Conservation (phyloP, 148 eudicot species). For the Camellia sinensis region DNA sequence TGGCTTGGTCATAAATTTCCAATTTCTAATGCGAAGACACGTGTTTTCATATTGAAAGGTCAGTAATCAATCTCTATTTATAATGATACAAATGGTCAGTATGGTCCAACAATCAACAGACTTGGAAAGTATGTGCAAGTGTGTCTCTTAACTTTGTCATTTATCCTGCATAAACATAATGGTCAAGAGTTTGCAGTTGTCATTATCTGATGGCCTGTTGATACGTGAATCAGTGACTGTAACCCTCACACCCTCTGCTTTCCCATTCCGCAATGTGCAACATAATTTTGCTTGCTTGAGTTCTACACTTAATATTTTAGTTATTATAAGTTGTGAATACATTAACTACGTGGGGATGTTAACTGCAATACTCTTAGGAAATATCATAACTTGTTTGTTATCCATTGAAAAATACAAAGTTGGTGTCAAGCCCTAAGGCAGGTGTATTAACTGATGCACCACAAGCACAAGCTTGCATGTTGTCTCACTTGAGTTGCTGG, state of each 20-base stretch:
- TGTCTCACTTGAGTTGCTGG: neutral
- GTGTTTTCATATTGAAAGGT: slow-evolving; percentile 95
- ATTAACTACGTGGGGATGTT: neutral
- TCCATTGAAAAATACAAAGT: neutral
- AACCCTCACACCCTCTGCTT: slow-evolving; percentile 9
- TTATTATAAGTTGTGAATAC: neutral
- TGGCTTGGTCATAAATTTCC: slow-evolving; percentile 94
- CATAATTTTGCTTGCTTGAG: neutral
- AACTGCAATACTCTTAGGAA: neutral
- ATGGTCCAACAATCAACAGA: neutral
- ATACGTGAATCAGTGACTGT: neutral
- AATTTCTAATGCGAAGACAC: slow-evolving; percentile 89
- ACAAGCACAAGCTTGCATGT: neutral
- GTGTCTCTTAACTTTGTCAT: slow-evolving; percentile 12
- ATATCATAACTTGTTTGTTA: too few relatives aligned
- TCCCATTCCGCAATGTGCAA: neutral
- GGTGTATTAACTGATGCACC: neutral
- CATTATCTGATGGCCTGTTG: slow-evolving; percentile 1
- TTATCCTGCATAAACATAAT: slow-evolving; percentile 5
- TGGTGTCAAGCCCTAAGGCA: neutral
- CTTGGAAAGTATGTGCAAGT: neutral
- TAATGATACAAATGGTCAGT: neutral
- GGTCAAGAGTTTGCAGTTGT: neutral
- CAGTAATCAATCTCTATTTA: slow-evolving; percentile 1
- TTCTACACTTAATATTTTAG: slow-evolving; percentile 8